These are phyloP conservation scores for Astrothelium macrocarpum DNA, from an alignment of 495 filamentous ascomycete species.

Conservation along the genomic window DNA sequence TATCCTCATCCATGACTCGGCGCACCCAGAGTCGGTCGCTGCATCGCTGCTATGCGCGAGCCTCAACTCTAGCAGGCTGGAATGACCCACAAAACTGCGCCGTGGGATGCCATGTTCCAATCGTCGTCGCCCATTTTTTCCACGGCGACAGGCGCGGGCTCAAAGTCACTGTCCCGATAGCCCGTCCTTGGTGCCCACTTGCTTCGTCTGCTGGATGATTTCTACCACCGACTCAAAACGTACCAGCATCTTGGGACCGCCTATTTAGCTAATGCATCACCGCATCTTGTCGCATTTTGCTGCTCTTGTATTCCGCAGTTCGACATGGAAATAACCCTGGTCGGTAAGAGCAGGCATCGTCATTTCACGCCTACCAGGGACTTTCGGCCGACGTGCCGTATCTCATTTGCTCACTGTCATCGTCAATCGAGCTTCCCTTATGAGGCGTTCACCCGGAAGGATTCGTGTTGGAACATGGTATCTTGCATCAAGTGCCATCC, in stretches of 20 bases:
- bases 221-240: neutral
- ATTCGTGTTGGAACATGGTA: slow-evolving; percentile 6
- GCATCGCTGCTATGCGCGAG: too few relatives aligned
- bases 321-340: neutral
- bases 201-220: neutral
- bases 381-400: slow-evolving; percentile 5
- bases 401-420: neutral
- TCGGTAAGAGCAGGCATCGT: neutral
- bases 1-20: neutral
- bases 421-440: slow-evolving; percentile 1
- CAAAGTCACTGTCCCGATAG: neutral
- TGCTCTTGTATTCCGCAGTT: neutral
- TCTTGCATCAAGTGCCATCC: neutral
- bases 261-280: neutral
- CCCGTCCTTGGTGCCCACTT: neutral
- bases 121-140: neutral
- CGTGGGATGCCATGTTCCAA: neutral
- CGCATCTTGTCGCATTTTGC: too few relatives aligned
- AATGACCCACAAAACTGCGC: neutral
- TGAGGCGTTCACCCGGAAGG: neutral
- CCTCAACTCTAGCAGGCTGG: neutral
- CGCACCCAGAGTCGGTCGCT: neutral
- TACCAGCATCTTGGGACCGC: neutral
- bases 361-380: neutral
- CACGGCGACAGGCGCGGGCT: neutral